phyloP scores from a whole-genome alignment of 176 grass and related monocot genomes.

The Puya raimondii region DNA sequence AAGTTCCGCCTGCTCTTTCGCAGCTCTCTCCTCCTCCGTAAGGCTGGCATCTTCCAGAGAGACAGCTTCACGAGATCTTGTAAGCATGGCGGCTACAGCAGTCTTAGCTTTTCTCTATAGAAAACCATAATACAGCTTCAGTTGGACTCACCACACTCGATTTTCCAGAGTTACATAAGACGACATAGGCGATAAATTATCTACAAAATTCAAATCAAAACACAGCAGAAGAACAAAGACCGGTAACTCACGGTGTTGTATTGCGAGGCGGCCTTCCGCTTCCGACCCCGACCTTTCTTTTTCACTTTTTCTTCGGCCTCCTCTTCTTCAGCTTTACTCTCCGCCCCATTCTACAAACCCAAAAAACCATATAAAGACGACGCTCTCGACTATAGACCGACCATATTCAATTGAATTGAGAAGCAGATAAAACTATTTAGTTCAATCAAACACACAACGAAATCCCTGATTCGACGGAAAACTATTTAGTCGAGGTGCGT shows the following conservation, averaged over 20 bases:
- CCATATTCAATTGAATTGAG: too few species aligned
- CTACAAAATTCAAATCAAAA: background rate
- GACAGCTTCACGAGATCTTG: conserved; percentile 48
- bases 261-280: conserved; percentile 50
- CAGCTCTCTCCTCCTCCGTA: conserved; percentile 56
- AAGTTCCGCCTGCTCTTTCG: conserved; percentile 65
- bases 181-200: conserved; percentile 13
- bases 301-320: conserved; percentile 36
- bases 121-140: conserved; percentile 2
- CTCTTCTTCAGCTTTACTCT: conserved; percentile 36
- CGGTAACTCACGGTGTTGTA: conserved; percentile 71
- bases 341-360: conserved; percentile 25
- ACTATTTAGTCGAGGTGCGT: too few species aligned
- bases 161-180: background rate
- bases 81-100: conserved; percentile 85
- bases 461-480: background rate
- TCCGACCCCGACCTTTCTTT: conserved; percentile 45
- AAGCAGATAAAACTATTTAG: background rate
- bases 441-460: background rate
- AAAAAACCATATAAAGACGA: conserved; percentile 5
- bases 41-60: conserved; percentile 44
- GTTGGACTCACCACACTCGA: background rate
- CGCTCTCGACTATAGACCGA: too few species aligned
- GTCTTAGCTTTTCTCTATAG: conserved; percentile 82
- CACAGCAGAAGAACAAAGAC: conserved; percentile 8